A percentile compares a stretch with the other conserved stretches of the same genome.
Conservation (phyloP, 2,329 filamentous ascomycete species). For the Fusarium kyushuense region DNA sequence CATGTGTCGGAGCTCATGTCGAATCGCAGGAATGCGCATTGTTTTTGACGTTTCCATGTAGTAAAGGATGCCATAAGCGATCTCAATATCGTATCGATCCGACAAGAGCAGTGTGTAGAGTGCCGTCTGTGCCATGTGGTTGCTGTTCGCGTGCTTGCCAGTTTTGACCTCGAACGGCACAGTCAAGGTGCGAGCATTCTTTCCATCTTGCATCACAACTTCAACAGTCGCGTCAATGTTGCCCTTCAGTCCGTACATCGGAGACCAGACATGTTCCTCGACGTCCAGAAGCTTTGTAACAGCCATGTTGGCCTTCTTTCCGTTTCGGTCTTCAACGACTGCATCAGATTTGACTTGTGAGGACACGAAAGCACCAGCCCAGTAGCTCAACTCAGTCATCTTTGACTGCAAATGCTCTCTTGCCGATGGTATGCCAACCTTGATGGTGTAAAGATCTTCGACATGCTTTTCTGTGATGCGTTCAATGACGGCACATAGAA, state of each 20-base stretch:
- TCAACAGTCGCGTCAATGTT: conserved; percentile 98
- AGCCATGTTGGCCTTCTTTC: conserved; percentile 81
- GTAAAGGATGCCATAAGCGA: conserved; percentile 90
- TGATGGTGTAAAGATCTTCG: conserved; percentile 90
- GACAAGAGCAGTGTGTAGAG: conserved; percentile 93
- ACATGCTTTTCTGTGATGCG: conserved; percentile 80
- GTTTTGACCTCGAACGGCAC: conserved; percentile 98
- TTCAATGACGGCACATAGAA: conserved; percentile 75
- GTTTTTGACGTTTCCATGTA: conserved; percentile 94
- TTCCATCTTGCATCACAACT: conserved; percentile 79
- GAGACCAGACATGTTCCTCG: conserved; percentile 98
- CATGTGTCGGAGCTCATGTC: conserved; percentile 93
- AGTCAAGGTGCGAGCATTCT: conserved; percentile 76
- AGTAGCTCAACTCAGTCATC: conserved; percentile 82
- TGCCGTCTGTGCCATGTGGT: conserved; percentile 92
- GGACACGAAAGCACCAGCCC: conserved; percentile 86
- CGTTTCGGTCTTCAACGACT: conserved; percentile 82
- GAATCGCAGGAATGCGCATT: conserved; percentile 84
- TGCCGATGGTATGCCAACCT: conserved; percentile 78
- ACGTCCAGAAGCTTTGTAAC: conserved; percentile 95
- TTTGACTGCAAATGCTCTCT: conserved; percentile 85
- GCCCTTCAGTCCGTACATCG: conserved; percentile 95
- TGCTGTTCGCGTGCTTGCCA: conserved; percentile 82
- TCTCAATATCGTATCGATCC: conserved; percentile 93
- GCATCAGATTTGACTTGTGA: conserved; percentile 76